A percentile compares a stretch with the other conserved stretches of the same genome.
Conservation (phyloP, 1,139 yeast genomes). For the Kodamaea arcana region DNA sequence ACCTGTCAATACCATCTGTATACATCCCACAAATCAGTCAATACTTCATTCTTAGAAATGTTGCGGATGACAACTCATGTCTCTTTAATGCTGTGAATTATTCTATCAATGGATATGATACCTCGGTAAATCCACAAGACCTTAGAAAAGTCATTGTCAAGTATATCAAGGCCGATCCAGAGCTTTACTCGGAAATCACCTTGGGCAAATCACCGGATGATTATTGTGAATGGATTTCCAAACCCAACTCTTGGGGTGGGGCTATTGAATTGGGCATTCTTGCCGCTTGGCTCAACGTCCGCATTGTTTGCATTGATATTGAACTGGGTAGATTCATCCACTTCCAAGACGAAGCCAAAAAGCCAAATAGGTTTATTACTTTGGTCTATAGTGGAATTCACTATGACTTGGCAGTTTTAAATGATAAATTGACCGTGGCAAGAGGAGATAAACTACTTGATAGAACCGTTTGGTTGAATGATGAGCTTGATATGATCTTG, state of each 20-base stretch:
- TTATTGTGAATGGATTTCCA: conserved; percentile 60
- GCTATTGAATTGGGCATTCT: conserved; percentile 74
- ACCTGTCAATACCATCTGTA: conserved; percentile 26
- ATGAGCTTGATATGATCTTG: conserved; percentile 22
- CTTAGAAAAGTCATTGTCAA: conserved; percentile 47
- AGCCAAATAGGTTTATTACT: conserved; percentile 40
- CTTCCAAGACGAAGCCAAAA: conserved; percentile 39
- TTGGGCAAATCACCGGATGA: conserved; percentile 50
- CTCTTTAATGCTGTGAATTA: conserved; percentile 66
- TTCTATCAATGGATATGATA: conserved; percentile 35
- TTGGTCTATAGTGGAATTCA: conserved; percentile 72
- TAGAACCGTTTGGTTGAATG: conserved; percentile 8
- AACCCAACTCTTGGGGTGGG: conserved; percentile 77
- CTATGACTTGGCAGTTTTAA: conserved; percentile 59
- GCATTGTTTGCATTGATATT: conserved; percentile 63
- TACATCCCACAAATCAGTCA: conserved; percentile 18
- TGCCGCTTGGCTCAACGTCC: conserved; percentile 48
- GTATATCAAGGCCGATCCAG: conserved; percentile 41
- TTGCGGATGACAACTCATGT: conserved; percentile 81
- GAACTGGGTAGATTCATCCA: conserved; percentile 58
- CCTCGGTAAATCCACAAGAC: conserved; percentile 29
- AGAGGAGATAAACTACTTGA: conserved; percentile 8
- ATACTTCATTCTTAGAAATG: conserved; percentile 49
- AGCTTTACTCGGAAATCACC: conserved; percentile 51
- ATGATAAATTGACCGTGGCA: conserved; percentile 22